phyloP scores from a whole-genome alignment of 179 eudicot genomes.

The Corrigiola litoralis region DNA sequence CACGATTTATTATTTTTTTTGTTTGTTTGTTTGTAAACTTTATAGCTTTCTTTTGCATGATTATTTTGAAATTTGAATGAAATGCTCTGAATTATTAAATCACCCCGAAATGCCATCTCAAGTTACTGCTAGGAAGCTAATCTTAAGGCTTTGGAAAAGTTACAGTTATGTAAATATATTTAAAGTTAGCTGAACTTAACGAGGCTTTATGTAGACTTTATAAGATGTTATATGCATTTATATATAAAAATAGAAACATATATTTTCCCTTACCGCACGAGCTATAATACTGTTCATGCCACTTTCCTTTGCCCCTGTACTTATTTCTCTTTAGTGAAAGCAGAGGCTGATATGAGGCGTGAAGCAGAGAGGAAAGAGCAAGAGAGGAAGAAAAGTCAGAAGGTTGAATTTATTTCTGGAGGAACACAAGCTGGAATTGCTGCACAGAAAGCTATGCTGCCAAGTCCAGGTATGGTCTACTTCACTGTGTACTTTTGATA shows the following conservation, averaged over 20 bases:
- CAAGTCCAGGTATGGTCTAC: conserved; percentile 55
- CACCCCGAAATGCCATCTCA: not conserved
- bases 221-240: too few relatives aligned
- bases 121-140: not conserved
- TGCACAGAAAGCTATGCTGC: conserved; percentile 49
- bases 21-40: too few relatives aligned
- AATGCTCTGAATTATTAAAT: not conserved
- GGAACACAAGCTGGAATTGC: conserved; percentile 53
- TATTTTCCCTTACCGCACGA: too few relatives aligned
- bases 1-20: too few relatives aligned
- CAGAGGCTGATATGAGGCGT: conserved; percentile 90
- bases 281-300: not conserved
- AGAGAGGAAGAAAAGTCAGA: conserved; percentile 78
- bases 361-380: conserved; percentile 90
- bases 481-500: not conserved
- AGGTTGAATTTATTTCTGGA: conserved; percentile 72
- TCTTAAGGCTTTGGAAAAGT: not conserved
- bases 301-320: not conserved
- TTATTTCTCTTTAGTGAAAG: conserved; percentile 6
- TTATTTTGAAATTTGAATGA: not conserved
- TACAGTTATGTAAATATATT: too few relatives aligned
- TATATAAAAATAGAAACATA: too few relatives aligned
- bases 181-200: too few relatives aligned
- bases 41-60: not conserved
- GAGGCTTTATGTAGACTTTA: too few relatives aligned